Conservation (phyloP, 257 asterid genomes). For the Apocynum venetum region DNA sequence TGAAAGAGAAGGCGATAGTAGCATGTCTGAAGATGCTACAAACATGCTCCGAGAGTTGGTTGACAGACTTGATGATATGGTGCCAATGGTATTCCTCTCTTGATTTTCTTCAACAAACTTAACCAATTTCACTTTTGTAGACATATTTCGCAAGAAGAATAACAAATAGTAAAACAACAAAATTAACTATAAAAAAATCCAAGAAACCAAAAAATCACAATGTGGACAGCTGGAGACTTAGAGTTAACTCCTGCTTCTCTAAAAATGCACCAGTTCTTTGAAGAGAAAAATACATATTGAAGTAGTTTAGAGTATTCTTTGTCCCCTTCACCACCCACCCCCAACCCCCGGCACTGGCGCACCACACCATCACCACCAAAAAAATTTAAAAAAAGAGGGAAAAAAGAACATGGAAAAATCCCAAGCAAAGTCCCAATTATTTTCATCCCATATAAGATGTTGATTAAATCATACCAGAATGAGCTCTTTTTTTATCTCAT, state of each 20-base stretch:
- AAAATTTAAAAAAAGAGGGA: not conserved
- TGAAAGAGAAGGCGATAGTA: conserved; percentile 29
- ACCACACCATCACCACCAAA: no score
- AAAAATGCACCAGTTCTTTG: not conserved
- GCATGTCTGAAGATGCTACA: conserved; percentile 38
- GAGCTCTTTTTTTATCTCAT: not conserved
- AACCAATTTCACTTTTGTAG: not conserved
- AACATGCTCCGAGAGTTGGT: conserved; percentile 47
- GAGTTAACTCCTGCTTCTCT: not conserved
- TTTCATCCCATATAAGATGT: not conserved
- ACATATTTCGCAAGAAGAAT: not conserved
- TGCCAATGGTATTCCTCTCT: conserved; percentile 62
- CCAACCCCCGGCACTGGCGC: no score
- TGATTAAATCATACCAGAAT: not conserved
- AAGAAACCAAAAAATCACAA: not conserved
- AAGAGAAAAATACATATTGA: not conserved
- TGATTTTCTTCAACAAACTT: not conserved
- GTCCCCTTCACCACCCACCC: not conserved
- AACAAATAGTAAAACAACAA: not conserved
- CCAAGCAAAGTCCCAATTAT: not conserved
- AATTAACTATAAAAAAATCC: not conserved
- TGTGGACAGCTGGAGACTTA: not conserved
- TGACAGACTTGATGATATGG: conserved; percentile 53
- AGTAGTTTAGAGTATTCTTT: no score
- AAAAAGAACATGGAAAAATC: not conserved